Evolutionary conservation across 495 filamentous ascomycete genomes (phyloP), one percentile per base, ranked within the genome.

Genomic region (Lichina pygmaea): DNA sequence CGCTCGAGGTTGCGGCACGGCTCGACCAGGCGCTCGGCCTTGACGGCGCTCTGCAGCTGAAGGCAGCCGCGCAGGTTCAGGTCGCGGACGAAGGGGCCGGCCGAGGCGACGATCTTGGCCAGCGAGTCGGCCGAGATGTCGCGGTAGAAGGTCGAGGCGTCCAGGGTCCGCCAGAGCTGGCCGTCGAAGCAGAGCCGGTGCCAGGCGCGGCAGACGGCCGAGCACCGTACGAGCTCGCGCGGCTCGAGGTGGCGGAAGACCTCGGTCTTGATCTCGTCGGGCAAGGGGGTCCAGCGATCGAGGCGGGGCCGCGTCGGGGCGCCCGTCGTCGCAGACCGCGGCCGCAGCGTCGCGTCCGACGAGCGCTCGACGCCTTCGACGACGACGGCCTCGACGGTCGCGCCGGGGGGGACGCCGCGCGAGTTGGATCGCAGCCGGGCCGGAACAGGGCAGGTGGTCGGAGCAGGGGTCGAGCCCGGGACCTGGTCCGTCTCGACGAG

Each of bases 121-220:
- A 97, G 62, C 7, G 79, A 76, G 47, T 78, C 75, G 8, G 80
- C 79, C 0, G 89, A 74, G 46, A 97, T 94, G 38, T 80, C 72
- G 42, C 67, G 68, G 55, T 97, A 97, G 57, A 83, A 95, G 33
- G 78, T 73, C 0, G 86, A 73, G 0, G 83, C 77, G 55, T 95
- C 84, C 39, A 95, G 66, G 42, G 67, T 70, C 0, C 70, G 71
- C 89, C 89, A 97, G 13, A 97, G 62, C 59, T 97, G 89, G 7
- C 89, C 89, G 57, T 97, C 89, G 50, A 83, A 93, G 61, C 86
- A 94, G 65, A 84, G 78, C 33, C 68, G 62, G 57, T 93, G 65
- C 68, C 89, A 95, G 12, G 67, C 56, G 53, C 73, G 83, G 53
- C 74, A 84, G n/a, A 92, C 78, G 11, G 68, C 59, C 6, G 89